phyloP scores from a whole-genome alignment of 148 eudicot species.

The Rhododendron ferrugineum region DNA sequence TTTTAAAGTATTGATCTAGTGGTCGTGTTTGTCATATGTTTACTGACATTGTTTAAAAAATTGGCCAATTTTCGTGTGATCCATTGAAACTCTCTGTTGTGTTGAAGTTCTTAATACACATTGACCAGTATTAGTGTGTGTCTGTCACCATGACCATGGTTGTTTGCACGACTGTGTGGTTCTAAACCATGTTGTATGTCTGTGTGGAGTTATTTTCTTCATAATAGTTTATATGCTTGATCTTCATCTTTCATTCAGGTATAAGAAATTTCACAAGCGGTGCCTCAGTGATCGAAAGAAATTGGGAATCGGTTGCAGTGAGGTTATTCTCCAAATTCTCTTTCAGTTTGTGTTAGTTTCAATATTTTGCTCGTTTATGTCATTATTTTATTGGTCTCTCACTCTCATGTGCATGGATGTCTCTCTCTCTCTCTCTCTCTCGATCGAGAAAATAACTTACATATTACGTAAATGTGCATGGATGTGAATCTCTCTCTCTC shows the following conservation, averaged over 20 bases:
- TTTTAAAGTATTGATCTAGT: not conserved
- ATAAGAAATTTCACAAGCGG: slow-evolving; percentile 73
- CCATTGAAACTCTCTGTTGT: not conserved
- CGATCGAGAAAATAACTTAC: not conserved
- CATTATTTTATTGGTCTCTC: too few species aligned
- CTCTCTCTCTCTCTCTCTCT: not conserved
- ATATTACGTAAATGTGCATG: not conserved
- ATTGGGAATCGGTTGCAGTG: slow-evolving; percentile 85
- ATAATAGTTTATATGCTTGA: slow-evolving; percentile 14
- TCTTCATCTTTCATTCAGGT: slow-evolving; percentile 43
- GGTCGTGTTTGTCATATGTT: not conserved
- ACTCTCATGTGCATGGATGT: not conserved
- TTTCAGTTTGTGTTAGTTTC: slow-evolving; percentile 4
- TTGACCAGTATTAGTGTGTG: not conserved
- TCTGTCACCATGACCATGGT: not conserved
- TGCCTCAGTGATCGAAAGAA: slow-evolving; percentile 84
- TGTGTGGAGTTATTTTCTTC: not conserved
- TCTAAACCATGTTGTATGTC: not conserved
- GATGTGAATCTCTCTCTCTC: not conserved
- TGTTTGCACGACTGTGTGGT: not conserved
- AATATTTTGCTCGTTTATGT: not conserved
- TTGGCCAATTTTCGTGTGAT: not conserved
- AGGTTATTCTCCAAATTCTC: slow-evolving; percentile 38
- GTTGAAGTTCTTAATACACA: not conserved
- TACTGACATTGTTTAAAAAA: not conserved